A percentile compares a stretch with the other conserved stretches of the same genome.
Conservation (phyloP, 2,329 filamentous ascomycete species). For the Calonectria multiphialidica region DNA sequence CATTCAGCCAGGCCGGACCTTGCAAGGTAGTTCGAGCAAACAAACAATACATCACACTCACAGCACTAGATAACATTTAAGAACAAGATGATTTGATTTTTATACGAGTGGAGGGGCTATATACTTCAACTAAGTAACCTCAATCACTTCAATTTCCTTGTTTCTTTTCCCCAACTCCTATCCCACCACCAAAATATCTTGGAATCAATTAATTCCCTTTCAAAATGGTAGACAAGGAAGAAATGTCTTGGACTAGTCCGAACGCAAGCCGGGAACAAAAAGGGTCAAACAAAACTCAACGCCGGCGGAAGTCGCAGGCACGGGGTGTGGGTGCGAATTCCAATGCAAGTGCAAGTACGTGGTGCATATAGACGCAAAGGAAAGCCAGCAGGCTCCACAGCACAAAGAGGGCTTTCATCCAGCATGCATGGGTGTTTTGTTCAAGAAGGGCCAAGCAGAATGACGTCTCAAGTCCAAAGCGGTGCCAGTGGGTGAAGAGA, state of each 20-base stretch:
- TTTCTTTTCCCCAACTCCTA: constrained; percentile 24
- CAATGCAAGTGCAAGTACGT: constrained; percentile 10
- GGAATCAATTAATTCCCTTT: constrained; percentile 18
- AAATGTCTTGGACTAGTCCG: constrained; percentile 3
- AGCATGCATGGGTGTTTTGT: constrained; percentile 7
- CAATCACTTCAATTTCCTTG: constrained; percentile 10
- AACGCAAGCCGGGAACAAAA: constrained; percentile 15
- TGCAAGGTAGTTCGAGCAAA: background rate
- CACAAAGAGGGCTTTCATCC: constrained; percentile 10
- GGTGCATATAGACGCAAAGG: constrained; percentile 13
- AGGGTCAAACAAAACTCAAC: constrained; percentile 9
- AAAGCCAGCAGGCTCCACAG: constrained; percentile 12
- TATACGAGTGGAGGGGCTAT: constrained; percentile 6
- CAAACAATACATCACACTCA: background rate
- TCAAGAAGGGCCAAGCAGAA: constrained; percentile 19
- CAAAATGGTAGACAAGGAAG: constrained; percentile 16
- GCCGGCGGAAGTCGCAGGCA: constrained; percentile 6
- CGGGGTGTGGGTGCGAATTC: background rate
- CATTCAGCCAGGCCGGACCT: too few relatives aligned
- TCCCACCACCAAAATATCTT: constrained; percentile 13
- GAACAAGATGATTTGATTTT: background rate
- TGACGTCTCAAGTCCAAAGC: constrained; percentile 6
- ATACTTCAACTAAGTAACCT: constrained; percentile 4
- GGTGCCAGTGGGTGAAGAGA: constrained; percentile 2
- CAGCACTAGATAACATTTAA: background rate